Conservation (phyloP, 768 basidiomycete genomes). For the Trametes cingulata region DNA sequence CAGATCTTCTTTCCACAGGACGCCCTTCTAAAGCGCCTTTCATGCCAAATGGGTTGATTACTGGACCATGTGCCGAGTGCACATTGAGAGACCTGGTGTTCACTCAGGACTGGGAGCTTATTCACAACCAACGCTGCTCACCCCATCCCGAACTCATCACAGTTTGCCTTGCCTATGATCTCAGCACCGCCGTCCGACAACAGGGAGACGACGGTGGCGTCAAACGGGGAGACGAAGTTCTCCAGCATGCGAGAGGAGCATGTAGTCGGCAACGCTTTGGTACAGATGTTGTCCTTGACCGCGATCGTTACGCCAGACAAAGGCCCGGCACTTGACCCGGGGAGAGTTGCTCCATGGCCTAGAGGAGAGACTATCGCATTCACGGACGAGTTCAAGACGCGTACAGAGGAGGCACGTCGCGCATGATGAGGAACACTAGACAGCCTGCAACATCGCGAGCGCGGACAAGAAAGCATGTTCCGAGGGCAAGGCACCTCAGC, state of each 20-base stretch:
- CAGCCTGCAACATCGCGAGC: neutral
- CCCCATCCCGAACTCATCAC: constrained; percentile 99
- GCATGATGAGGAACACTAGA: neutral
- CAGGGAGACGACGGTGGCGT: constrained; percentile 78
- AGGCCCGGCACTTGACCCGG: constrained; percentile 30
- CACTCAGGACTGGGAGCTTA: neutral
- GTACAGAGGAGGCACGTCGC: neutral
- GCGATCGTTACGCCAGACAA: constrained; percentile 50
- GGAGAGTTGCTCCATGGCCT: neutral
- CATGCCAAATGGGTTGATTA: constrained; percentile 64
- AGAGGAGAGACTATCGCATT: constrained; percentile 1
- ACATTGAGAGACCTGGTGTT: constrained; percentile 69
- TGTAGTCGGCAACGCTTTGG: constrained; percentile 61
- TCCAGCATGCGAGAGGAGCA: constrained; percentile 78
- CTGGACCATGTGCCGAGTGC: constrained; percentile 73
- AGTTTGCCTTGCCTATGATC: constrained; percentile 88
- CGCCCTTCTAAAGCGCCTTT: constrained; percentile 27
- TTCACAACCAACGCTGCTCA: constrained; percentile 35
- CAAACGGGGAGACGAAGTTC: constrained; percentile 77
- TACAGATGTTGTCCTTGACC: constrained; percentile 89
- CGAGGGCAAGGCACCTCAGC: neutral
- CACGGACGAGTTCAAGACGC: neutral
- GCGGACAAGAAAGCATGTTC: constrained; percentile 4
- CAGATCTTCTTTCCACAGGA: constrained; percentile 51
- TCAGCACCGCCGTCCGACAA: constrained; percentile 64